Percentiles rank a stretch among this genome's conserved stretches.
phyloP scores from a whole-genome alignment of 73 alveolate species.

The Stentor coeruleus region DNA sequence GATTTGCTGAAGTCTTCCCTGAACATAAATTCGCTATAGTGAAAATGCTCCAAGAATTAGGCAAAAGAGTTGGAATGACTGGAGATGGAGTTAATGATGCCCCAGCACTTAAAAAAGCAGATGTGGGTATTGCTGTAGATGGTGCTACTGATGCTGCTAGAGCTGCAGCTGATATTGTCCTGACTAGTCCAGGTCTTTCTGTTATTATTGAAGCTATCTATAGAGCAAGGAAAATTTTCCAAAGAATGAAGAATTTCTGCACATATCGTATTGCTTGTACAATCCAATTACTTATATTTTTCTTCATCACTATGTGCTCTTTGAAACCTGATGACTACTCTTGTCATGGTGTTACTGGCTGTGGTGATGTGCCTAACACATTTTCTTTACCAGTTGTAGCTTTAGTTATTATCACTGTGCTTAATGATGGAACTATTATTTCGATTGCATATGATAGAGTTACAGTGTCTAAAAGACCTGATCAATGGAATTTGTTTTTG shows the following conservation, averaged over 20 bases:
- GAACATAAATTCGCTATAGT: slow-evolving; percentile 24
- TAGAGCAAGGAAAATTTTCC: slow-evolving; percentile 5
- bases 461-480: neutral
- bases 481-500: neutral
- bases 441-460: slow-evolving; percentile 21
- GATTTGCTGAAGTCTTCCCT: slow-evolving; percentile 28
- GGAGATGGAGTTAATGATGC: slow-evolving; percentile 74
- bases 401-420: slow-evolving; percentile 9
- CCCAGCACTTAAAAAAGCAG: slow-evolving; percentile 59
- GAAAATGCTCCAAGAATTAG: neutral
- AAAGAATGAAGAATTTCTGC: slow-evolving; percentile 9
- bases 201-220: slow-evolving; percentile 18
- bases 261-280: slow-evolving; percentile 23
- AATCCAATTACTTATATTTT: slow-evolving; percentile 14
- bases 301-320: slow-evolving; percentile 12
- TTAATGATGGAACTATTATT: slow-evolving; percentile 9
- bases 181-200: slow-evolving; percentile 18
- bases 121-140: slow-evolving; percentile 65
- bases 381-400: slow-evolving; percentile 18
- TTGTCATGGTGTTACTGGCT: neutral
- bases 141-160: slow-evolving; percentile 66
- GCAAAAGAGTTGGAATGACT: slow-evolving; percentile 48
- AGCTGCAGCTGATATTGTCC: slow-evolving; percentile 62
- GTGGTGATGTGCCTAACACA: neutral
- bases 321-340: neutral